phyloP scores from a whole-genome alignment of 2,329 filamentous ascomycete genomes.

The Aspergillus pseudotamarii region DNA sequence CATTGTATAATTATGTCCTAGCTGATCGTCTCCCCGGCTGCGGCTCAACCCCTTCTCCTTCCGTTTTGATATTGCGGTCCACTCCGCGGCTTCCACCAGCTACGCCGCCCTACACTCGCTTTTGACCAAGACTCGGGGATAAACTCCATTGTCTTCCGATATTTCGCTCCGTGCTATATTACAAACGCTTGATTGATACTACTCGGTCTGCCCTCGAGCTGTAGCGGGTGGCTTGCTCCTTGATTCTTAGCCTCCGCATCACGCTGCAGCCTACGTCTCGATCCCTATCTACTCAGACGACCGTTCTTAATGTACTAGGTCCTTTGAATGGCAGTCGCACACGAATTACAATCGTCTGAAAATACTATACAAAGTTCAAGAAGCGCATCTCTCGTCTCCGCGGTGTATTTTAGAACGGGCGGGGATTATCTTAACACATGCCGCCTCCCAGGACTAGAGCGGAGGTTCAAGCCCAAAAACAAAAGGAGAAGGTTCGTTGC shows the following conservation, averaged over 20 bases:
- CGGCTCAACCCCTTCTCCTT: slow-evolving; percentile 14
- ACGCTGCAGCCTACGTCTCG: slow-evolving; percentile 16
- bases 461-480: slow-evolving; percentile 61
- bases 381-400: slow-evolving; percentile 26
- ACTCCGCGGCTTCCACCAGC: neutral
- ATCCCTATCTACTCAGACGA: slow-evolving; percentile 6
- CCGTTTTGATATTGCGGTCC: slow-evolving; percentile 8
- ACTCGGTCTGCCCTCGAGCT: slow-evolving; percentile 8
- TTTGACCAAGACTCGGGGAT: neutral
- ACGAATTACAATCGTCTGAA: slow-evolving; percentile 15
- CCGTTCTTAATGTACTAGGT: neutral
- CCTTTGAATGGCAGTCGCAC: slow-evolving; percentile 27
- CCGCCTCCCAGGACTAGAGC: slow-evolving; percentile 46
- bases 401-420: slow-evolving; percentile 24
- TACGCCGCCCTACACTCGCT: slow-evolving; percentile 1
- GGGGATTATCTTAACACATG: slow-evolving; percentile 44
- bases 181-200: neutral
- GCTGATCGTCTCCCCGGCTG: neutral
- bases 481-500: slow-evolving; percentile 59
- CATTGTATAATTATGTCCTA: slow-evolving; percentile 8
- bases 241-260: slow-evolving; percentile 11
- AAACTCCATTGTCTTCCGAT: neutral
- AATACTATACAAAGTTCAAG: slow-evolving; percentile 16
- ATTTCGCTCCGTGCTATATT: neutral
- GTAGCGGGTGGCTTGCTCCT: slow-evolving; percentile 3